Percentiles rank a stretch among this genome's conserved stretches.
Conservation (phyloP, 345 rosid species). For the Stellera chamaejasme region DNA sequence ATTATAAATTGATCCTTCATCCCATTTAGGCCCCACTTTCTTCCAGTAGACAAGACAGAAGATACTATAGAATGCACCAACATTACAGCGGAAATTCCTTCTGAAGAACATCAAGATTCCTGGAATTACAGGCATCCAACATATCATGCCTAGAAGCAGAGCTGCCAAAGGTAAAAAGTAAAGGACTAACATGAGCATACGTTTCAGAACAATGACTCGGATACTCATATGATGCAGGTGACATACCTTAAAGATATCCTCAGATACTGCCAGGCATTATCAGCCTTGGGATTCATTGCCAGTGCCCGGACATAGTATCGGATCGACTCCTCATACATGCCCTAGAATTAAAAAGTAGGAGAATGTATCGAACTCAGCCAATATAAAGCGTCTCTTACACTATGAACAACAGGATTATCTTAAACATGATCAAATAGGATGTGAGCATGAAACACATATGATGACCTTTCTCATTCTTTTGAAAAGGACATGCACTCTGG, state of each 20-base stretch:
- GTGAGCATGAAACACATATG: neutral
- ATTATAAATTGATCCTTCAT: neutral
- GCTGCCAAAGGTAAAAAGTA: constrained; percentile 27
- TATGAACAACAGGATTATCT: too few relatives aligned
- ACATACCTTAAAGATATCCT: constrained; percentile 85
- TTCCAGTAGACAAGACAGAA: too few relatives aligned
- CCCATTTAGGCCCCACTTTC: neutral
- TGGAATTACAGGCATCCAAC: constrained; percentile 87
- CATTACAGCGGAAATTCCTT: constrained; percentile 77
- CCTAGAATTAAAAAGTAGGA: constrained; percentile 33
- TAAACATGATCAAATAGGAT: neutral
- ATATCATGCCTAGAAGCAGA: constrained; percentile 80
- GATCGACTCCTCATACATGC: constrained; percentile 86
- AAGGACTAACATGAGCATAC: neutral
- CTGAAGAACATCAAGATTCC: constrained; percentile 81
- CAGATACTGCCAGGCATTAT: constrained; percentile 98
- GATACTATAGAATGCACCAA: neutral
- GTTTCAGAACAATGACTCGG: neutral
- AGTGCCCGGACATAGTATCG: constrained; percentile 96
- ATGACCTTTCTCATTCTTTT: too few relatives aligned
- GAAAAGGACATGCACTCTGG: too few relatives aligned
- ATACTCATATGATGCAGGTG: neutral
- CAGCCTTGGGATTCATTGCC: constrained; percentile 98
- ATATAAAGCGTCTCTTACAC: too few relatives aligned
- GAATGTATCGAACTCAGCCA: neutral